These are phyloP conservation scores for Zarea fungicola DNA, from an alignment of 2,329 filamentous ascomycete genomes.

Conservation along the genomic window DNA sequence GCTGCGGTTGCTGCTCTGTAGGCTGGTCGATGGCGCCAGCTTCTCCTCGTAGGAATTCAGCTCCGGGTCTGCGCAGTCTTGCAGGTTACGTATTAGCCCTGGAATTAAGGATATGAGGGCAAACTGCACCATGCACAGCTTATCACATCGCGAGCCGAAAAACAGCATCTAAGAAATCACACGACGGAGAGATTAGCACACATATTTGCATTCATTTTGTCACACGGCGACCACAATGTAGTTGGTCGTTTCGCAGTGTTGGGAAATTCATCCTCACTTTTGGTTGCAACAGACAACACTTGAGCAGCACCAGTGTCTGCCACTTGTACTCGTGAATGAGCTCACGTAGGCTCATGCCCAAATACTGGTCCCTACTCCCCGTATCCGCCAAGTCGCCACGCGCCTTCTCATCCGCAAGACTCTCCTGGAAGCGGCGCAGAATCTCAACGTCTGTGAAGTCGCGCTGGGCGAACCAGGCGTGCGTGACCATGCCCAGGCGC, in stretches of 20 bases:
- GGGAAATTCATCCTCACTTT: constrained; percentile 73
- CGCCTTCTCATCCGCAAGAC: constrained; percentile 63
- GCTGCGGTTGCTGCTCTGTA: constrained; percentile 85
- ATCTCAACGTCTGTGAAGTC: constrained; percentile 93
- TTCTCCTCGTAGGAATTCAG: constrained; percentile 77
- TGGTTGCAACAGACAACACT: constrained; percentile 87
- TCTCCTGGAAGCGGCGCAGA: constrained; percentile 84
- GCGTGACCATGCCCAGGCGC: constrained; percentile 82
- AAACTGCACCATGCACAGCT: constrained; percentile 97
- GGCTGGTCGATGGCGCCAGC: constrained; percentile 70
- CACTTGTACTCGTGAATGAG: constrained; percentile 91
- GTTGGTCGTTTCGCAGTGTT: background rate
- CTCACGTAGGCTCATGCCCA: constrained; percentile 84
- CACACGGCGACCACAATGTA: background rate
- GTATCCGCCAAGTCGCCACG: constrained; percentile 56
- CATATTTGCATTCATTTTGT: no score
- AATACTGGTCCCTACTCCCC: constrained; percentile 75
- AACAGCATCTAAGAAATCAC: constrained; percentile 99
- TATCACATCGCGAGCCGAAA: constrained; percentile 93
- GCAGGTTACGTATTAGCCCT: constrained; percentile 81
- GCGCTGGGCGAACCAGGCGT: constrained; percentile 91
- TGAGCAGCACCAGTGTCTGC: constrained; percentile 90
- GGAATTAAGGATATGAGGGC: constrained; percentile 93
- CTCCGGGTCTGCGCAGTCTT: constrained; percentile 92
- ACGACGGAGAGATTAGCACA: no score